A percentile compares a stretch with the other conserved stretches of the same genome.
These are phyloP conservation scores for Papiliotrema laurentii DNA, from an alignment of 1,284 basidiomycete genomes.

Conservation along the genomic window DNA sequence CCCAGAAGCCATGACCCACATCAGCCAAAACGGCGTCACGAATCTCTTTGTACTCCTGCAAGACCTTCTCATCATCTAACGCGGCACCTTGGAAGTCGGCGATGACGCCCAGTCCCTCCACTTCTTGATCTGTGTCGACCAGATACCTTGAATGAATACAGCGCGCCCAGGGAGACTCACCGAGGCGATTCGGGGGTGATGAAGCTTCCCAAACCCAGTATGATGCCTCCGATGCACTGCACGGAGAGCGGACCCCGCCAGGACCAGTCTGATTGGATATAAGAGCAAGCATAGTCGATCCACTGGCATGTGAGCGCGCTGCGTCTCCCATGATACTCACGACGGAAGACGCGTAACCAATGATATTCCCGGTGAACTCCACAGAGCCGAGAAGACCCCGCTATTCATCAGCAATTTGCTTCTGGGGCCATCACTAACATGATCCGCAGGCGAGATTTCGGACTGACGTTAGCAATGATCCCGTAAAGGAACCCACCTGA, in stretches of 20 bases:
- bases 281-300: constrained; percentile 93
- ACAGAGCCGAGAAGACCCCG: constrained; percentile 89
- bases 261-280: constrained; percentile 70
- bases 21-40: constrained; percentile 79
- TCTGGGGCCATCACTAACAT: constrained; percentile 56
- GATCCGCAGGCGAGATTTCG: constrained; percentile 90
- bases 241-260: constrained; percentile 81
- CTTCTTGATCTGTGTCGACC: constrained; percentile 82
- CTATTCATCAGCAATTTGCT: constrained; percentile 46
- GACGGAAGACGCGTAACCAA: constrained; percentile 92
- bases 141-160: constrained; percentile 62
- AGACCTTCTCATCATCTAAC: constrained; percentile 65
- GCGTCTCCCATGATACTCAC: constrained; percentile 54
- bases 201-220: constrained; percentile 77
- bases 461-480: constrained; percentile 53
- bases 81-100: constrained; percentile 86
- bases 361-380: constrained; percentile 91
- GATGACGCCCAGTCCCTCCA: constrained; percentile 80
- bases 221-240: constrained; percentile 81
- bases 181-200: constrained; percentile 89
- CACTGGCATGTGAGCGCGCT: constrained; percentile 56
- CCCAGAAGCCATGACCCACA: constrained; percentile 51
- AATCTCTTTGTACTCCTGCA: constrained; percentile 87
- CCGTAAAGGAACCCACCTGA: constrained; percentile 46
- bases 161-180: constrained; percentile 47